phyloP scores from a whole-genome alignment of 345 rosid genomes.

The Isatis tinctoria region DNA sequence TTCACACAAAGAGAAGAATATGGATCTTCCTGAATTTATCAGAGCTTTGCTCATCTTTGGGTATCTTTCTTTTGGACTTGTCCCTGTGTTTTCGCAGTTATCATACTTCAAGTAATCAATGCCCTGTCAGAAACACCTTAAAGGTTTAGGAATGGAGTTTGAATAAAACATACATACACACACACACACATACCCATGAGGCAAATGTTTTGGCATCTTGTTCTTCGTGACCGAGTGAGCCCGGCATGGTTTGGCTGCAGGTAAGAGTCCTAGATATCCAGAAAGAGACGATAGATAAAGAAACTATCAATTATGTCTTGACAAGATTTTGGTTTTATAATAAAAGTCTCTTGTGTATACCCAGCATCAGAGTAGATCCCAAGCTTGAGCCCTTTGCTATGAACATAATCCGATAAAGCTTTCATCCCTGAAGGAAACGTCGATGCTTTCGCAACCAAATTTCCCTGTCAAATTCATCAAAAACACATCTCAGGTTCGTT shows the following conservation, averaged over 20 bases:
- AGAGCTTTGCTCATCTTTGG: constrained; percentile 69
- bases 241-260: constrained; percentile 86
- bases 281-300: neutral
- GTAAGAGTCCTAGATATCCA: constrained; percentile 54
- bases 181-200: constrained; percentile 53
- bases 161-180: neutral
- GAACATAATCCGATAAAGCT: constrained; percentile 78
- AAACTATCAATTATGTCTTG: constrained; percentile 1
- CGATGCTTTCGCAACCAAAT: constrained; percentile 49
- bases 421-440: constrained; percentile 94
- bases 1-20: constrained; percentile 89
- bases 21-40: constrained; percentile 59
- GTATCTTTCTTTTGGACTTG: constrained; percentile 68
- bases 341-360: constrained; percentile 32
- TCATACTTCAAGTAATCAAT: constrained; percentile 92
- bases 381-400: constrained; percentile 78
- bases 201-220: constrained; percentile 92
- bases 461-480: constrained; percentile 48
- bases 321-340: neutral
- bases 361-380: constrained; percentile 94
- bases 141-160: neutral
- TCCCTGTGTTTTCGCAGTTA: constrained; percentile 60
- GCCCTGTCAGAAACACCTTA: constrained; percentile 42
- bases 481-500: neutral
- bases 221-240: constrained; percentile 86